These are phyloP conservation scores for Chrysoporthe austroafricana DNA, from an alignment of 2,329 filamentous ascomycete genomes.

Conservation along the genomic window DNA sequence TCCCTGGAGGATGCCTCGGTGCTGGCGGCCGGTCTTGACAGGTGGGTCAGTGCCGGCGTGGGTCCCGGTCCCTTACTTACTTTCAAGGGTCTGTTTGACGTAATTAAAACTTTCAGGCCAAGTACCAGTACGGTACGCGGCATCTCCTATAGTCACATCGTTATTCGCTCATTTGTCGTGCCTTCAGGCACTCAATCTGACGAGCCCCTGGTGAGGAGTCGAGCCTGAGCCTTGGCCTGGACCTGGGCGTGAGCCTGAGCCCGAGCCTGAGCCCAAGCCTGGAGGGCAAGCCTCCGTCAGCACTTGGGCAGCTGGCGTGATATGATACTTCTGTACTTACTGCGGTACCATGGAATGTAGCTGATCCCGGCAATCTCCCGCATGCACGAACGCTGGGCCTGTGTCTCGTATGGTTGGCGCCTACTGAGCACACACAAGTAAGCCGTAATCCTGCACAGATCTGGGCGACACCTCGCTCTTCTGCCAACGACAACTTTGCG, in stretches of 20 bases:
- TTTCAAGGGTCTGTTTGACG: conserved; percentile 4
- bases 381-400: no score
- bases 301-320: not conserved
- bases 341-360: not conserved
- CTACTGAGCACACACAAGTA: not conserved
- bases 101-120: not conserved
- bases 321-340: not conserved
- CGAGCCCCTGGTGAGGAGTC: not conserved
- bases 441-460: not conserved
- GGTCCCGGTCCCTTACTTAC: not conserved
- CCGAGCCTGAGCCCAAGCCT: not conserved
- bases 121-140: not conserved
- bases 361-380: not conserved
- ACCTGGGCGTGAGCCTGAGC: no score
- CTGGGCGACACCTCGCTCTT: not conserved
- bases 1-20: conserved; percentile 1
- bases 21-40: not conserved
- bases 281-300: not conserved
- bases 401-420: not conserved
- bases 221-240: not conserved
- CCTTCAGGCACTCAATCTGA: not conserved
- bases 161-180: no score
- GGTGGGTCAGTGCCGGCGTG: not conserved
- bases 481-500: not conserved
- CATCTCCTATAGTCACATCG: not conserved